These are phyloP conservation scores for Rhododendron griersonianum DNA, from an alignment of 148 eudicot species.

Conservation along the genomic window DNA sequence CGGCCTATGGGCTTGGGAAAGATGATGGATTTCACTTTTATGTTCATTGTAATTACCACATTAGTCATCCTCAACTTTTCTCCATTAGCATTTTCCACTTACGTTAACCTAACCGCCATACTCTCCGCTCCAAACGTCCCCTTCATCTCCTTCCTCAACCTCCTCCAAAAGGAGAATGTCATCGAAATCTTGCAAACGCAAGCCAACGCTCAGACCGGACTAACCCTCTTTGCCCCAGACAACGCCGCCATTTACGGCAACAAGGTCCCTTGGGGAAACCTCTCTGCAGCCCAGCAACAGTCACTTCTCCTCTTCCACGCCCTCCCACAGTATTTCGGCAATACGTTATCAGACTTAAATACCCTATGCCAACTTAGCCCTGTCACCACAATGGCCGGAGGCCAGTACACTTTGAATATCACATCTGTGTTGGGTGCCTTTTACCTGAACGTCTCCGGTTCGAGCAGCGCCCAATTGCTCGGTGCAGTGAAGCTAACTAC, in stretches of 20 bases:
- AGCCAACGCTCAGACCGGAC: conserved; percentile 76
- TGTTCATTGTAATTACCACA: background rate
- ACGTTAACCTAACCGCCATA: conserved; percentile 9
- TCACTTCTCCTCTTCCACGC: conserved; percentile 76
- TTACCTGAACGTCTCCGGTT: conserved; percentile 37
- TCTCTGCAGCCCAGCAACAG: conserved; percentile 54
- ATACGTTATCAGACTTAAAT: too few relatives aligned
- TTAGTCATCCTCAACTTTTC: background rate
- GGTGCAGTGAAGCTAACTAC: conserved; percentile 25
- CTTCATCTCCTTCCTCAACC: conserved; percentile 32
- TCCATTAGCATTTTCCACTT: conserved; percentile 30
- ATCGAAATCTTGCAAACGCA: conserved; percentile 72
- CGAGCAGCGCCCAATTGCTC: conserved; percentile 22
- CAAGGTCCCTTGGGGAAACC: conserved; percentile 56
- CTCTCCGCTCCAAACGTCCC: conserved; percentile 32
- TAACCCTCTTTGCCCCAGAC: conserved; percentile 73
- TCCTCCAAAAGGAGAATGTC: conserved; percentile 59
- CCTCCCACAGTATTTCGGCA: conserved; percentile 61
- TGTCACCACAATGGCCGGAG: conserved; percentile 63
- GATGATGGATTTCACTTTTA: conserved; percentile 25
- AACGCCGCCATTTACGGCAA: conserved; percentile 54
- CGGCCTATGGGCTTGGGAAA: background rate
- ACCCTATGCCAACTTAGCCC: too few relatives aligned
- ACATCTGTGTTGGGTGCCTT: conserved; percentile 24
- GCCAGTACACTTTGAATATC: conserved; percentile 50